Evolutionary conservation across 2,329 filamentous ascomycete genomes (phyloP).

Genomic region (Aureobasidium lini): DNA sequence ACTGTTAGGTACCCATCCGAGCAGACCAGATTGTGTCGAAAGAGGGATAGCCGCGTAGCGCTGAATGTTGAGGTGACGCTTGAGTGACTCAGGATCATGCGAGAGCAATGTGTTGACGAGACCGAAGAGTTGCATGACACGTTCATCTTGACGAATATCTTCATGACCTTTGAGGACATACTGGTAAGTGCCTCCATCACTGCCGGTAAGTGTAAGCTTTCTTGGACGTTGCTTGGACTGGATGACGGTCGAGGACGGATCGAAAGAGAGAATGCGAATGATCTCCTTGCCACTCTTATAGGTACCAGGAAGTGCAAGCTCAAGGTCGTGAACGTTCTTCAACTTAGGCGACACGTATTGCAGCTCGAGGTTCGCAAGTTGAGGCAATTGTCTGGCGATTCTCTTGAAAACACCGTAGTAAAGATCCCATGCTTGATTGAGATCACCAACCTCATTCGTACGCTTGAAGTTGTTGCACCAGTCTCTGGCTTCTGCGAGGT

Average conservation of each 20-base stretch:
- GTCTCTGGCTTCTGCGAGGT: conserved; percentile 87
- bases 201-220: conserved; percentile 80
- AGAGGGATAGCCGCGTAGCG: conserved; percentile 94
- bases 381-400: conserved; percentile 86
- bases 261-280: conserved; percentile 81
- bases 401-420: conserved; percentile 98
- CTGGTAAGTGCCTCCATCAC: conserved; percentile 78
- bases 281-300: conserved; percentile 76
- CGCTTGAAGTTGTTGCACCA: conserved; percentile 91
- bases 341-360: conserved; percentile 96
- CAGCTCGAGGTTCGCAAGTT: conserved; percentile 85
- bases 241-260: conserved; percentile 83
- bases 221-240: conserved; percentile 93
- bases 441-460: conserved; percentile 83
- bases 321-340: conserved; percentile 74
- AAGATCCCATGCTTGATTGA: conserved; percentile 97
- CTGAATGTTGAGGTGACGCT: conserved; percentile 93
- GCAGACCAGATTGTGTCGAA: conserved; percentile 88
- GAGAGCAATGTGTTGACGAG: conserved; percentile 91
- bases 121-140: conserved; percentile 98
- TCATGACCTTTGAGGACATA: conserved; percentile 98
- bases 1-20: conserved; percentile 96
- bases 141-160: conserved; percentile 96
- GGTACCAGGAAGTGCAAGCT: conserved; percentile 91
- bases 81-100: conserved; percentile 93